These are phyloP conservation scores for Wickerhamomyces canadensis DNA, from an alignment of 805 yeast genomes.

Conservation along the genomic window DNA sequence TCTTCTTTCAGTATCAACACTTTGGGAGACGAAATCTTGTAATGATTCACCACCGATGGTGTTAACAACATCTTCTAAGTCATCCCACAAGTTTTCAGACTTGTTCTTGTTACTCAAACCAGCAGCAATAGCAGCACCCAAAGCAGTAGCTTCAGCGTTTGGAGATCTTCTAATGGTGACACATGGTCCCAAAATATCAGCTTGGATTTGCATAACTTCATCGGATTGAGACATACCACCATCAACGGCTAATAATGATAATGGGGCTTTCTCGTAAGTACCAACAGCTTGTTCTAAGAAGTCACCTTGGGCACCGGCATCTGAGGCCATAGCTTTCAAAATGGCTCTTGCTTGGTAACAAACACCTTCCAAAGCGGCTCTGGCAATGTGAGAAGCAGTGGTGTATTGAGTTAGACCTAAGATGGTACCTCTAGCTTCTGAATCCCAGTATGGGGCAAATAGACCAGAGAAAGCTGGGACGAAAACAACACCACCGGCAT, in stretches of 20 bases:
- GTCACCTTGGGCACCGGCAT: conserved; percentile 55
- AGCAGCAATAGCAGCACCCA: conserved; percentile 96
- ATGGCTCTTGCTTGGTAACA: conserved; percentile 92
- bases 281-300: conserved; percentile 47
- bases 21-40: conserved; percentile 32
- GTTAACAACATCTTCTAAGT: conserved; percentile 59
- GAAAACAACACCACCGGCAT: conserved; percentile 88
- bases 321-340: conserved; percentile 82
- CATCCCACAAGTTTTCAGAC: conserved; percentile 64
- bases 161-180: conserved; percentile 75
- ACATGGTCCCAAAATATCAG: conserved; percentile 86
- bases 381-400: conserved; percentile 84
- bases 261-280: conserved; percentile 41
- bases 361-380: conserved; percentile 94
- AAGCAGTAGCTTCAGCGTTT: conserved; percentile 86
- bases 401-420: conserved; percentile 91
- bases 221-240: conserved; percentile 94
- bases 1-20: conserved; percentile 54
- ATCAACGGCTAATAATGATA: conserved; percentile 68
- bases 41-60: conserved; percentile 31
- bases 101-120: conserved; percentile 55
- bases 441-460: conserved; percentile 95
- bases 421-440: conserved; percentile 87
- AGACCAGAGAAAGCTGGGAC: conserved; percentile 94
- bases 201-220: conserved; percentile 90